Conservation (phyloP, 1,284 basidiomycete genomes). For the Nidula niveotomentosa region DNA sequence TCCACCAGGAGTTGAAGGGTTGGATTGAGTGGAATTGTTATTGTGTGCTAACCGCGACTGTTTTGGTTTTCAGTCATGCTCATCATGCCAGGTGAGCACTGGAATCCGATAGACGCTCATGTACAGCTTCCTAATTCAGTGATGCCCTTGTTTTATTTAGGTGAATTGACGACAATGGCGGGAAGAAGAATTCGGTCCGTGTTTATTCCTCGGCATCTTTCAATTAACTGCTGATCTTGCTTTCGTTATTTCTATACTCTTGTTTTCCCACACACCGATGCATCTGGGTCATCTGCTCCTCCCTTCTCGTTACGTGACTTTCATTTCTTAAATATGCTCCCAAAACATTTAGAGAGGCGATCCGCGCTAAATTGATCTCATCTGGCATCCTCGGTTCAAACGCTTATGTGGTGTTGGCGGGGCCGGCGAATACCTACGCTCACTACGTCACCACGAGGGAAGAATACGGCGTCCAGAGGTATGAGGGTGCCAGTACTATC, state of each 20-base stretch:
- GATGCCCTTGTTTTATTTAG: constrained; percentile 16
- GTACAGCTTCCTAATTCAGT: constrained; percentile 2
- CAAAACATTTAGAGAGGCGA: constrained; percentile 32
- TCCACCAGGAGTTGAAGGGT: too few relatives aligned
- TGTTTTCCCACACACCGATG: constrained; percentile 4
- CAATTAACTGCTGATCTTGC: background rate
- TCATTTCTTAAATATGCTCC: background rate
- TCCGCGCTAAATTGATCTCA: constrained; percentile 64
- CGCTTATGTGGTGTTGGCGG: constrained; percentile 75
- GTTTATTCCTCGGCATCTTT: background rate
- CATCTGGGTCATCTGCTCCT: background rate
- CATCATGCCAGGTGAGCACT: constrained; percentile 66
- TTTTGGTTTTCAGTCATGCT: constrained; percentile 52
- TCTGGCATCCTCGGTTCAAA: constrained; percentile 60
- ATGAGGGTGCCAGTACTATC: constrained; percentile 82
- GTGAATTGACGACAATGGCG: constrained; percentile 56
- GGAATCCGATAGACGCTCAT: background rate
- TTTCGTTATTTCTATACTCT: constrained; percentile 3
- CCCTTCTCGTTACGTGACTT: background rate
- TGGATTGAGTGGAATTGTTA: too few relatives aligned
- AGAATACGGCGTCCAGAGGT: constrained; percentile 77
- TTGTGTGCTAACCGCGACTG: background rate
- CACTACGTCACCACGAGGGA: constrained; percentile 78
- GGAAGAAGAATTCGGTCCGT: constrained; percentile 55
- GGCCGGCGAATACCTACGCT: constrained; percentile 79